phyloP scores from a whole-genome alignment of 202 grass and related monocot genomes.

The Alloteropsis angusta region DNA sequence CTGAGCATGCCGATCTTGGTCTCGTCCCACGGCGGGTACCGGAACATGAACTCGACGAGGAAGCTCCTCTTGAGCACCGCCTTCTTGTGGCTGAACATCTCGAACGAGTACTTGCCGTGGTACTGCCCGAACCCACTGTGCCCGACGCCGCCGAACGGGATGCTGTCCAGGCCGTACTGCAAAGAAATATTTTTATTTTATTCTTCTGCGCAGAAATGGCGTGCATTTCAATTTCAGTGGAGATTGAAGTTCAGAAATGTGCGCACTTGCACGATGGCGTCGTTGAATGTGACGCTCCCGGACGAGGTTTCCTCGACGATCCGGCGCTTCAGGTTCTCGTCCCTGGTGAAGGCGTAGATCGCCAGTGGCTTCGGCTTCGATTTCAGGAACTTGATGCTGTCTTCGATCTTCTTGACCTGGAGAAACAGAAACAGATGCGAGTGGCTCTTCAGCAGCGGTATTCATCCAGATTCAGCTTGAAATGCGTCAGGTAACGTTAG shows the following conservation, averaged over 20 bases:
- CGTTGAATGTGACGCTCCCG: slow-evolving; percentile 73
- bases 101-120: slow-evolving; percentile 91
- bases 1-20: slow-evolving; percentile 51
- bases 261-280: slow-evolving; percentile 59
- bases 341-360: slow-evolving; percentile 65
- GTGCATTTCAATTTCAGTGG: not conserved
- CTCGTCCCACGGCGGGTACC: slow-evolving; percentile 64
- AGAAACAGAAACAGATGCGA: not conserved
- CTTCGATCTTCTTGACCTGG: slow-evolving; percentile 69
- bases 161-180: slow-evolving; percentile 37
- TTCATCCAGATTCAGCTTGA: not conserved
- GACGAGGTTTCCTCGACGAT: slow-evolving; percentile 65
- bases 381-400: slow-evolving; percentile 55
- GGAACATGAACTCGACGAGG: slow-evolving; percentile 55
- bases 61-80: slow-evolving; percentile 63
- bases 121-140: slow-evolving; percentile 69
- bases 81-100: slow-evolving; percentile 84
- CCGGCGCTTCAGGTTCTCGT: slow-evolving; percentile 42
- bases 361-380: slow-evolving; percentile 60
- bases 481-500: not conserved
- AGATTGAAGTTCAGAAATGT: not conserved
- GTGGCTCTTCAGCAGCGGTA: not conserved
- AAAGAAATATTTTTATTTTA: not conserved
- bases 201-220: too few relatives aligned
- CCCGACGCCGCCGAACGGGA: slow-evolving; percentile 79